phyloP scores from a whole-genome alignment of 192 early-diverging fungal species.

The Spizellomyces sp. region DNA sequence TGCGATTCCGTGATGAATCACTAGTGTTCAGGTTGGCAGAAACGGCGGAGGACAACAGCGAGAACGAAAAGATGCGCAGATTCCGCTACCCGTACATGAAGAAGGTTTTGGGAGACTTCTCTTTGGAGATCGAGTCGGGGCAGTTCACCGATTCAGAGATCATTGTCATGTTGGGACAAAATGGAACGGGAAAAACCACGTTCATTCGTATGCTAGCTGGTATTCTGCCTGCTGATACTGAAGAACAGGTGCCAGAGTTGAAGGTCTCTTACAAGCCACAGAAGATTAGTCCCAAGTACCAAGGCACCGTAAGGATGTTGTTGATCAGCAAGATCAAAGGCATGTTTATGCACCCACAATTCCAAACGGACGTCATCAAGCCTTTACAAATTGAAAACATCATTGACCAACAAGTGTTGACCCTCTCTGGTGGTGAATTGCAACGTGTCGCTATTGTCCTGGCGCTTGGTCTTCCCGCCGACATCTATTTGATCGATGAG shows the following conservation, averaged over 20 bases:
- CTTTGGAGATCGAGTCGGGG: conserved; percentile 74
- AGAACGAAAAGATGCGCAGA: conserved; percentile 66
- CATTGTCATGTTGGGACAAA: conserved; percentile 97
- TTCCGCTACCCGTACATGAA: conserved; percentile 88
- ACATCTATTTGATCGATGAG: conserved; percentile 98
- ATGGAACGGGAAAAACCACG: conserved; percentile 82
- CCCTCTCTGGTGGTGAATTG: conserved; percentile 97
- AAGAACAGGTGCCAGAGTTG: conserved; percentile 79
- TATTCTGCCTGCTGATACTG: conserved; percentile 72
- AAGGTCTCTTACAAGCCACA: conserved; percentile 96
- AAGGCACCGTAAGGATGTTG: conserved; percentile 89
- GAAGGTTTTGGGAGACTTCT: conserved; percentile 85
- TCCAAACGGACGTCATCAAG: conserved; percentile 96
- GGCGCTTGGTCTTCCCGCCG: conserved; percentile 84
- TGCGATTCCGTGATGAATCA: conserved; percentile 96
- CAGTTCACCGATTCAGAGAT: conserved; percentile 97
- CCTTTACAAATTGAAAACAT: conserved; percentile 91
- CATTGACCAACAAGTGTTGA: conserved; percentile 83
- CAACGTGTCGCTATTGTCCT: conserved; percentile 97
- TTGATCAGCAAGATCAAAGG: conserved; percentile 85
- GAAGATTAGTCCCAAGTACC: conserved; percentile 96
- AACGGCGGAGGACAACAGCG: conserved; percentile 74
- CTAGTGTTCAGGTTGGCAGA: conserved; percentile 93
- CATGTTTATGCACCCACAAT: conserved; percentile 88
- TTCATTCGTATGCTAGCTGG: conserved; percentile 95